Conservation (phyloP, 1,139 yeast species). For the Nakaseomyces glabratus region DNA sequence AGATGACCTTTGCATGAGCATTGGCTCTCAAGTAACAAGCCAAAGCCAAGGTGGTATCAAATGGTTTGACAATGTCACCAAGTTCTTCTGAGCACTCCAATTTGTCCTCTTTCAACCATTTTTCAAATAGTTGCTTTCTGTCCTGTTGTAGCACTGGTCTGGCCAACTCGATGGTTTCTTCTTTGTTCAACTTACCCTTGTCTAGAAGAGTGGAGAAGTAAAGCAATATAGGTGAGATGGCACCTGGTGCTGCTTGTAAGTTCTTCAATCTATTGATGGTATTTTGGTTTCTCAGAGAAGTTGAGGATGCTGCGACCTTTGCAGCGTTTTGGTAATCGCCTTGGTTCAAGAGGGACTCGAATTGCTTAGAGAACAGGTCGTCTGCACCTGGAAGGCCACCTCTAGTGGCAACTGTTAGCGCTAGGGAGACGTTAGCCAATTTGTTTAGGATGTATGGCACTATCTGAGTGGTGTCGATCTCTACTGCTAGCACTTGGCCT, state of each 20-base stretch:
- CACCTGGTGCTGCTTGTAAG: conserved; percentile 92
- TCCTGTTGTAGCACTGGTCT: conserved; percentile 94
- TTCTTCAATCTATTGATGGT: conserved; percentile 89
- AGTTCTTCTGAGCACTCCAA: conserved; percentile 90
- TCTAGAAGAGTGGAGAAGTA: conserved; percentile 88
- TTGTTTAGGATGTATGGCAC: conserved; percentile 86
- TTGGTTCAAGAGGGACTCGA: conserved; percentile 70
- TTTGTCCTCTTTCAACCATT: conserved; percentile 93
- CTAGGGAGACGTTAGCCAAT: conserved; percentile 77
- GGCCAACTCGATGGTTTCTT: conserved; percentile 91
- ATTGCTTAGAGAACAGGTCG: conserved; percentile 81
- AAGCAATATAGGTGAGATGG: conserved; percentile 86
- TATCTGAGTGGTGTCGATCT: conserved; percentile 73
- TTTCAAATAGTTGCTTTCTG: conserved; percentile 86
- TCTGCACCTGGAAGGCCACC: conserved; percentile 98
- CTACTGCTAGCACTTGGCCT: conserved; percentile 93
- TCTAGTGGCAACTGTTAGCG: conserved; percentile 82
- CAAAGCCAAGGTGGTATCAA: conserved; percentile 76
- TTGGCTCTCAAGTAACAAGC: conserved; percentile 86
- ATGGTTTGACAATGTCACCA: conserved; percentile 90
- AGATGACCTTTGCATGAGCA: conserved; percentile 81
- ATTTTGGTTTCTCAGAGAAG: conserved; percentile 87
- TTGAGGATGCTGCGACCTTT: conserved; percentile 92
- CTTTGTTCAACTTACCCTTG: conserved; percentile 85
- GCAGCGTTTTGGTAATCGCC: conserved; percentile 94